These are phyloP conservation scores for Yamadazyma diddensiae DNA, from an alignment of 1,139 yeast genomes.

Conservation along the genomic window DNA sequence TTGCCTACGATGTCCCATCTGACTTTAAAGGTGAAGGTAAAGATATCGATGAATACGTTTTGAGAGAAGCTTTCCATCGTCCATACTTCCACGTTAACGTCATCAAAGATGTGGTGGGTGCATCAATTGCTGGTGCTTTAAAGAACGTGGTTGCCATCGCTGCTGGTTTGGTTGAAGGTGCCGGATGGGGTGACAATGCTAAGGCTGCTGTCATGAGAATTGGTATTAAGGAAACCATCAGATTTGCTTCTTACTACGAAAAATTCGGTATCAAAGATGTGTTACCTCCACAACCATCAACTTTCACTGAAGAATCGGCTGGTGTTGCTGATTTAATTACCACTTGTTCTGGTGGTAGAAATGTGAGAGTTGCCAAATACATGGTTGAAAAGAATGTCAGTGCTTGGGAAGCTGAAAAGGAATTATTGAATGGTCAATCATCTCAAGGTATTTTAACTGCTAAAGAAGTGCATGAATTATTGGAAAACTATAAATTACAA, in stretches of 20 bases:
- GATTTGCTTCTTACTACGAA: constrained; percentile 43
- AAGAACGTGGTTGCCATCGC: constrained; percentile 92
- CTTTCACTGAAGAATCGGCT: constrained; percentile 88
- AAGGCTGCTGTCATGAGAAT: constrained; percentile 94
- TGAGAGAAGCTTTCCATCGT: constrained; percentile 84
- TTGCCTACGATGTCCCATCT: constrained; percentile 74
- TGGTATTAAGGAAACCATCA: constrained; percentile 82
- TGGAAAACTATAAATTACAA: constrained; percentile 55
- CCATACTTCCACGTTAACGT: constrained; percentile 94
- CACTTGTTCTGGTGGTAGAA: constrained; percentile 95
- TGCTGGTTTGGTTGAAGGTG: constrained; percentile 93
- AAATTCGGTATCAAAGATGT: constrained; percentile 69
- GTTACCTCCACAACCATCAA: constrained; percentile 69
- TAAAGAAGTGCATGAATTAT: constrained; percentile 83
- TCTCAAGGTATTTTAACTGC: constrained; percentile 93
- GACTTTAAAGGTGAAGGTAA: constrained; percentile 69
- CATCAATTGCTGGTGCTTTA: constrained; percentile 90
- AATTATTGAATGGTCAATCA: constrained; percentile 83
- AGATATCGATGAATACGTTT: constrained; percentile 67
- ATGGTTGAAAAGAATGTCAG: constrained; percentile 69
- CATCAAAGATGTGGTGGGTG: constrained; percentile 88
- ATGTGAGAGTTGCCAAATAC: constrained; percentile 80
- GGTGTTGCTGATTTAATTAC: constrained; percentile 98
- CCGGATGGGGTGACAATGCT: constrained; percentile 98
- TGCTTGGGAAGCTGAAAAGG: constrained; percentile 79